Evolutionary conservation across 73 alveolate genomes (phyloP), one percentile per base, ranked within the genome.

Genomic region (Blepharisma stoltei): DNA sequence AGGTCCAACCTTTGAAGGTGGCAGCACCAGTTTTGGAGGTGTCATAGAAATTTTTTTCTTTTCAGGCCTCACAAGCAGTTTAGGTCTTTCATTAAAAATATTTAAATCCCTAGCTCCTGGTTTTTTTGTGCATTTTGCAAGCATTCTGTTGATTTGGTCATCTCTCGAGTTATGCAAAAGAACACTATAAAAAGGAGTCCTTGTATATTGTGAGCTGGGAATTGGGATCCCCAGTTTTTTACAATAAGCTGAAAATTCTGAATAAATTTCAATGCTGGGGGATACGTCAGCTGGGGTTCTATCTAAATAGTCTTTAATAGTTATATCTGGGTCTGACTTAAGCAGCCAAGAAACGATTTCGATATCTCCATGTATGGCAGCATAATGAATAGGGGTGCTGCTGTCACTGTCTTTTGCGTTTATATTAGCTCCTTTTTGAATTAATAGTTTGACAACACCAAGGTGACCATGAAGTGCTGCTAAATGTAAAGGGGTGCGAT

Each of bases 401-500:
- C 78, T 82, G 37, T 86, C 86, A 50, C 38, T 32, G 52, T 86
- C 94, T 7, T 18, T 37, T 11, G 85, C 53, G 54, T 78, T 78
- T 14, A 83, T 70, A 67, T 69, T 71, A 0, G 90, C 86, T n/a
- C 75, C 79, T 7, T 67, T 6, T 6, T 71, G 41, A 53, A 78
- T 66, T 7, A 83, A 77, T 7, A 76, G 38, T n/a, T 69, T 86
- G 52, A 93, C 91, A 14, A 91, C 91, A 55, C 75, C 88, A 54
- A 83, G 79, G 77, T 86, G 82, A 5, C 98, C 98, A 80, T 93
- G 82, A 0, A 86, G 68, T 44, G 83, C 82, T 60, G 97, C 90
- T 18, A 89, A 54, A 79, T 94, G 95, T 44, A 94, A 60, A 4
- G 98, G 98, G 2, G 98, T 94, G 14, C 79, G 20, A 43, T 38